Conservation (phyloP, 1,284 basidiomycete genomes). For the Termitomyces sp. region DNA sequence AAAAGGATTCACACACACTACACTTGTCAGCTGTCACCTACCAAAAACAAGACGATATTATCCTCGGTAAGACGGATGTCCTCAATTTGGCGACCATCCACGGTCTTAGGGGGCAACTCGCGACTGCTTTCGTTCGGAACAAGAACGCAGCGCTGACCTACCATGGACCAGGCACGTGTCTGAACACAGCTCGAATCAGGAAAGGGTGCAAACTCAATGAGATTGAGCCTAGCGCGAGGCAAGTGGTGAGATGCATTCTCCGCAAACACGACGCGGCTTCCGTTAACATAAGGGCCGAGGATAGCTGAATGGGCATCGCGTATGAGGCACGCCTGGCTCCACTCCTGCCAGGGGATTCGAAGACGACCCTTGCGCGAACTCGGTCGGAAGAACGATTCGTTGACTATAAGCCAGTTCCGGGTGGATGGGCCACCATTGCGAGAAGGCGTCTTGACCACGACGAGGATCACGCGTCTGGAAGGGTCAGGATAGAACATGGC, state of each 20-base stretch:
- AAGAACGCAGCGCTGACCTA: slow-evolving; percentile 33
- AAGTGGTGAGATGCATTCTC: slow-evolving; percentile 26
- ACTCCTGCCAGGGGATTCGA: slow-evolving; percentile 38
- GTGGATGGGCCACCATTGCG: slow-evolving; percentile 18
- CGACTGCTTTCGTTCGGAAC: slow-evolving; percentile 35
- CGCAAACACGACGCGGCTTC: slow-evolving; percentile 38
- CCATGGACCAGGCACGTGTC: slow-evolving; percentile 32
- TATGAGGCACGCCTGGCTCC: slow-evolving; percentile 41
- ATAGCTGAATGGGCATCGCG: slow-evolving; percentile 30
- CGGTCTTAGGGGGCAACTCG: slow-evolving; percentile 33
- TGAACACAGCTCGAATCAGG: slow-evolving; percentile 27
- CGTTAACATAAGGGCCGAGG: slow-evolving; percentile 34
- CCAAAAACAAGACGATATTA: slow-evolving; percentile 42
- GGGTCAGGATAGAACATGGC: slow-evolving; percentile 44
- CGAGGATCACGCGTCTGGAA: slow-evolving; percentile 34
- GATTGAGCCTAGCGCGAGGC: slow-evolving; percentile 16
- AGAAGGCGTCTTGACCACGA: slow-evolving; percentile 31
- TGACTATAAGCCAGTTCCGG: slow-evolving; percentile 40
- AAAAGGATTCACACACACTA: neutral
- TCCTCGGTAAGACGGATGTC: slow-evolving; percentile 41
- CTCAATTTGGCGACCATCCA: slow-evolving; percentile 33
- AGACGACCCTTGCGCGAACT: slow-evolving; percentile 33
- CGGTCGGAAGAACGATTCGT: slow-evolving; percentile 39
- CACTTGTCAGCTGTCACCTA: slow-evolving; percentile 17
- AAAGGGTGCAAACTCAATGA: slow-evolving; percentile 39